Evolutionary conservation across 495 filamentous ascomycete species (phyloP), one percentile per base, ranked within the genome.

Genomic region (Annulohypoxylon stygium): DNA sequence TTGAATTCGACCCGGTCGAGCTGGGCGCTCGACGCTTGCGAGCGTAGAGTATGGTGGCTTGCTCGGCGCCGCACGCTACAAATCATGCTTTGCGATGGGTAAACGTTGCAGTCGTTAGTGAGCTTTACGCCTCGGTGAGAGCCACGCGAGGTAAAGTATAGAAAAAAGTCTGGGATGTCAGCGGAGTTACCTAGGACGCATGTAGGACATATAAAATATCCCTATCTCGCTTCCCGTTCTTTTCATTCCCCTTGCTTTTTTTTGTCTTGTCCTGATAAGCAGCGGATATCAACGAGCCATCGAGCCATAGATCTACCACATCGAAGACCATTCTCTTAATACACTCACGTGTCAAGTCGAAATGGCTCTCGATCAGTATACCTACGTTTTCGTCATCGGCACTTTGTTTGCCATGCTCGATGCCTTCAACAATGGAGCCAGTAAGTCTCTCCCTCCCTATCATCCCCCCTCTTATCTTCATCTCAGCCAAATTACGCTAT

Each of bases 401-500:
- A 90, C 88, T 20, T 76, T 90, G 69, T 91, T 91, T 84, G 87
- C 88, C 80, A 79, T 90, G 79, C 84, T 90, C 47, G 89, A 90
- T 81, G 88, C 88, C 64, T 90, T 78, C 85, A 90, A 90, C 84
- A 90, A 89, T 77, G 88, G 88, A 73, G 88, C 87, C 51, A 89
- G 87, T 89, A 75, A 82, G 87, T 86, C 11, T 43, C 16, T 8
- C 34, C 30, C 2, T 30, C 30, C 30, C 36, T 39, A 39, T 34
- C 54, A 23, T 14, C 14, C 41, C 12, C 37, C 7, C 3, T n/a
- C 41, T 45, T 45, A 45, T 16, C 41, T 45, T 53, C 11, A 9
- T 54, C 50, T 26, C 10, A n/a, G 9, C 23, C 50, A 43, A 25
- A 60, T 60, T 23, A 60, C 9, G 39, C 43, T 10, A 39, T 26